phyloP scores from a whole-genome alignment of 1,284 basidiomycete genomes.

The Ustilago tritici region DNA sequence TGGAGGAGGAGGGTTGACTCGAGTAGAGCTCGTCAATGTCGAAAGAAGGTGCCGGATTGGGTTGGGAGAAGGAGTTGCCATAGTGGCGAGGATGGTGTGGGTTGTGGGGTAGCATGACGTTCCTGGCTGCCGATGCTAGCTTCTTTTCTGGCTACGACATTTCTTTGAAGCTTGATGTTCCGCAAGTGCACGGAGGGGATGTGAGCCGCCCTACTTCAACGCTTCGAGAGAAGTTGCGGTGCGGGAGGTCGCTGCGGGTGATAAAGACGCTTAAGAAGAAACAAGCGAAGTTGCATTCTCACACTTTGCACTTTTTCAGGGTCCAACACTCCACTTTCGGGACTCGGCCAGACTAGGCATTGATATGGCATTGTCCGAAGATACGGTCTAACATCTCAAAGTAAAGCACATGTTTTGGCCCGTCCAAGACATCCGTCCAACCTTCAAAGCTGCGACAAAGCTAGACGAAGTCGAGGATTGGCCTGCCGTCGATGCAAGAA shows the following conservation, averaged over 20 bases:
- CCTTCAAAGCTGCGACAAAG: no score
- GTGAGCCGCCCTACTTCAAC: neutral
- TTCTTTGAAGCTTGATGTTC: neutral
- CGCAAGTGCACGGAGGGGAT: neutral
- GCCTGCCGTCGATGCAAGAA: no score
- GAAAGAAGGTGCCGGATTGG: slow-evolving; percentile 30
- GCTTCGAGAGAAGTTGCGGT: neutral
- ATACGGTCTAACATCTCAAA: neutral
- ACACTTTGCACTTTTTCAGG: slow-evolving; percentile 4
- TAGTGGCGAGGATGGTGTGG: slow-evolving; percentile 13
- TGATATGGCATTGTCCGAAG: neutral
- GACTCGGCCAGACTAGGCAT: neutral
- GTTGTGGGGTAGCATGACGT: slow-evolving; percentile 19
- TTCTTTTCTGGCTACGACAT: neutral
- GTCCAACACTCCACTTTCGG: slow-evolving; percentile 8
- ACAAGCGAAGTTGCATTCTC: neutral
- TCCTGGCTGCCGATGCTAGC: neutral
- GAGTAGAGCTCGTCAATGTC: slow-evolving; percentile 41
- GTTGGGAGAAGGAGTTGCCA: slow-evolving; percentile 29
- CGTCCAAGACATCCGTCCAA: no score
- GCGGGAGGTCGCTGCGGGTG: neutral
- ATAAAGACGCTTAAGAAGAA: neutral
- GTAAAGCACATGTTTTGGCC: no score
- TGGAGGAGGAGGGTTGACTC: slow-evolving; percentile 26
- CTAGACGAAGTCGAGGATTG: no score